Evolutionary conservation across 2,329 filamentous ascomycete species (phyloP), one percentile per base, ranked within the genome.

Genomic region (Aureobasidium sp.): DNA sequence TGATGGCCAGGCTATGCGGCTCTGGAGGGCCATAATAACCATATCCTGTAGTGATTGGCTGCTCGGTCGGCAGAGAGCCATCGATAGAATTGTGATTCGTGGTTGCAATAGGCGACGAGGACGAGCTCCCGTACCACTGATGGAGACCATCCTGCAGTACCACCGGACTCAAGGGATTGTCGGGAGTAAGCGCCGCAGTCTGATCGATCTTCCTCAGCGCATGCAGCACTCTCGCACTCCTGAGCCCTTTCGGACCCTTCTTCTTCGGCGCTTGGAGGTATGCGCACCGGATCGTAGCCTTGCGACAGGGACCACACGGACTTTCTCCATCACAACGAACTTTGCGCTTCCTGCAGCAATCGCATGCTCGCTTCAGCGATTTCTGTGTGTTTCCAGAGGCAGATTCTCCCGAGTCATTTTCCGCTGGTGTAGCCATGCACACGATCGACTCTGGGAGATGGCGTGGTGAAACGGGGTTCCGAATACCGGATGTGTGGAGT

Each of bases 311-410:
- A 12, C 56, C 58, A 56, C 66, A 68, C 21, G 66, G 64, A 35
- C 66, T 62, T 21, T 55, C 49, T 14, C 63, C 64, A 58, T 68
- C 66, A 44, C 66, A 68, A 30, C 57, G 61, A 8, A 68, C 65
- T 56, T 68, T 68, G 10, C 66, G 51, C 54, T 68, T 68, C 10
- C 66, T 55, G 47, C 66, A 68, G 54, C 66, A 68, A 53, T 68
- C 66, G 56, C 66, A 68, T 12, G 66, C 66, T 54, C 66, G 58
- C 39, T 64, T 62, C 27, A 63, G 45, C 25, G 59, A 57, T 41
- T 45, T 51, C 32, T 37, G 30, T 17, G 30, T 29, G n/a, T 11
- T 54, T 38, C 56, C 29, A 24, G 40, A 32, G 32, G 32, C 45
- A 29, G 35, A 39, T 50, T 51, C 48, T 30, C 37, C 37, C 48